Conservation (phyloP, 2,329 filamentous ascomycete genomes). For the Cercospora zeae-maydis region DNA sequence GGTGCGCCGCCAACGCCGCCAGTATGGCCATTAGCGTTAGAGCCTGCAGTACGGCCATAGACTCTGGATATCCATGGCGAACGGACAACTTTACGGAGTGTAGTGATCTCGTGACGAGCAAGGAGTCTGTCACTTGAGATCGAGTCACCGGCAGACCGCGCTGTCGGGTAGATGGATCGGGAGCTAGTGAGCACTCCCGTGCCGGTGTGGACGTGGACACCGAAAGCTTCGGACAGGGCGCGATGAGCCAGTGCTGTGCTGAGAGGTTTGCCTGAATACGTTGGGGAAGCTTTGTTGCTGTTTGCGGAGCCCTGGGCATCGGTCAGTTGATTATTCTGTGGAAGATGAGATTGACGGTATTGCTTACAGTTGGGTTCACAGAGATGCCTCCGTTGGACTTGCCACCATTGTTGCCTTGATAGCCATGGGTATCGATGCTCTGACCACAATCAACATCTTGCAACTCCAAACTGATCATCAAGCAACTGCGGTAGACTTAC, state of each 20-base stretch:
- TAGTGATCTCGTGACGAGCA: not conserved
- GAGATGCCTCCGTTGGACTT: not conserved
- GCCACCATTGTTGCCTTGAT: slow-evolving; percentile 3
- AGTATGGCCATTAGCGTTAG: not conserved
- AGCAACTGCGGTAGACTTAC: not conserved
- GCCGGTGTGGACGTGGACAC: not conserved
- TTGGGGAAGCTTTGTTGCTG: not conserved
- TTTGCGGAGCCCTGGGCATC: not conserved
- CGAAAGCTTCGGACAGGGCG: not conserved
- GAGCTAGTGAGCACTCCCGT: not conserved
- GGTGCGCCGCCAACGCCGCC: not conserved
- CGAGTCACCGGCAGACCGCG: not conserved
- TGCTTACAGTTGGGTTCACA: not conserved
- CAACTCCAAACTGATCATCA: not conserved
- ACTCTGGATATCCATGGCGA: not conserved
- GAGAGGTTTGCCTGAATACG: not conserved
- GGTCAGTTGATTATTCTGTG: not conserved
- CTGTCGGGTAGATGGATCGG: not conserved
- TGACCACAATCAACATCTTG: not conserved
- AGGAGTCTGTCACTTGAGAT: not conserved
- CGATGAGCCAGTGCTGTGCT: not conserved
- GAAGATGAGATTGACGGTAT: not conserved
- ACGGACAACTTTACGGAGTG: not conserved
- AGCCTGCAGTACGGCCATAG: not conserved
- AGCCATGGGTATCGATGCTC: not conserved